phyloP scores from a whole-genome alignment of 2,329 filamentous ascomycete species.

The Macroventuria anomochaeta region DNA sequence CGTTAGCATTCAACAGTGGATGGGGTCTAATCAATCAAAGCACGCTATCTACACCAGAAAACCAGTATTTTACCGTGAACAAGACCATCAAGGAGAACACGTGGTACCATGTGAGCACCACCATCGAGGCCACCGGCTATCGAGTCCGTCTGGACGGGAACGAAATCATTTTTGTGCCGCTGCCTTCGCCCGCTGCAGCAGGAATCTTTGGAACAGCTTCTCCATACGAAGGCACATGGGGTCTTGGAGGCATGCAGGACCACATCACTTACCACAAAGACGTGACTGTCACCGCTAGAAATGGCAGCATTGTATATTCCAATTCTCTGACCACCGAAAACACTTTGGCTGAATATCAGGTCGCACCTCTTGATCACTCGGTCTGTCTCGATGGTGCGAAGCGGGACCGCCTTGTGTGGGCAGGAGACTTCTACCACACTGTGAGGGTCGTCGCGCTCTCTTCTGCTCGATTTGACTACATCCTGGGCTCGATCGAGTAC shows the following conservation, averaged over 20 bases:
- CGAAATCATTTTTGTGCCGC: slow-evolving; percentile 26
- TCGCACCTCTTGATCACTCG: slow-evolving; percentile 41
- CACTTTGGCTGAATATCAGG: slow-evolving; percentile 49
- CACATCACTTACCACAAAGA: slow-evolving; percentile 49
- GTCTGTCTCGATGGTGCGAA: slow-evolving; percentile 54
- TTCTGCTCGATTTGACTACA: slow-evolving; percentile 47
- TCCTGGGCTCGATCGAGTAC: slow-evolving; percentile 45
- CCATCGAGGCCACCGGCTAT: slow-evolving; percentile 37
- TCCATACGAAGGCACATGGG: slow-evolving; percentile 38
- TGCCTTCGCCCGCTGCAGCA: not conserved
- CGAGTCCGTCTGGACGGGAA: slow-evolving; percentile 37
- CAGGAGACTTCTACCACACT: slow-evolving; percentile 54
- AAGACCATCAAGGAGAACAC: slow-evolving; percentile 37
- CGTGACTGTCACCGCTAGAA: slow-evolving; percentile 33
- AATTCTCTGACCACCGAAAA: slow-evolving; percentile 37
- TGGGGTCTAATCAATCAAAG: slow-evolving; percentile 49
- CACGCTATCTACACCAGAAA: slow-evolving; percentile 25
- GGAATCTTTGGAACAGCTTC: slow-evolving; percentile 7
- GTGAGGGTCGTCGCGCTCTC: slow-evolving; percentile 46
- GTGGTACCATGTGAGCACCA: slow-evolving; percentile 51
- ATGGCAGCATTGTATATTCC: slow-evolving; percentile 42
- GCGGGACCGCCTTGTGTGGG: slow-evolving; percentile 53
- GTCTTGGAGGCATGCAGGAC: slow-evolving; percentile 53
- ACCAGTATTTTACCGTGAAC: slow-evolving; percentile 11
- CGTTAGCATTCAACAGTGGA: slow-evolving; percentile 44